Evolutionary conservation across 208 protist genomes (phyloP), one percentile per base, ranked within the genome.

Genomic region (Leishmania tropica): DNA sequence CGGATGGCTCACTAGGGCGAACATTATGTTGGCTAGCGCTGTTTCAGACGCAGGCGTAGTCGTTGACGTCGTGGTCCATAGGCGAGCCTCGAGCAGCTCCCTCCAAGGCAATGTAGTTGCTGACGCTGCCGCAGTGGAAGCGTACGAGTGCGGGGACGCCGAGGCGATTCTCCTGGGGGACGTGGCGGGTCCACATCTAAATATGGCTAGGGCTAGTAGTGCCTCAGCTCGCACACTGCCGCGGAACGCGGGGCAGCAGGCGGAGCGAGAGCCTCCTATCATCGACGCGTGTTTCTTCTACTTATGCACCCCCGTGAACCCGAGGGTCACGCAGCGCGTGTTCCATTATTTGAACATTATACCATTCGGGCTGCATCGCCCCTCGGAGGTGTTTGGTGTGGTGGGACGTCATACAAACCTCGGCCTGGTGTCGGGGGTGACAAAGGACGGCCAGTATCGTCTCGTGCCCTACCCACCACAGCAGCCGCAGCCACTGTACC

Each of bases 341-440:
- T 95, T 95, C 76, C 87, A 93, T 76, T 78, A 81, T 56, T 86
- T 91, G 83, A 89, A 93, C 72, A 82, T 95, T n/a, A 74, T 94
- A 3, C 90, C 91, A 21, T 93, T 89, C 60, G 90, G 90, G 17
- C 78, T 96, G 6, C 81, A 86, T 37, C 82, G 76, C 51, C 83
- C 86, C 19, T 87, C 83, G 4, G 79, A 80, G 6, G 84, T 96
- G 10, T 96, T 94, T 84, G 53, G 80, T 28, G 83, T 90, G 0
- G 62, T 91, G 21, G 93, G 91, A 4, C 85, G 90, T 6, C 93
- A 95, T 79, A 94, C 91, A 3, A 92, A 88, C 68, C 53, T 84
- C 5, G 93, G 91, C 19, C 75, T 94, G 6, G 81, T 94, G 35
- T 42, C 85, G 24, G 88, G 87, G 24, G 78, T 94, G 24, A 87